phyloP scores from a whole-genome alignment of 2,329 filamentous ascomycete genomes.

The Cyphellophora attinorum region DNA sequence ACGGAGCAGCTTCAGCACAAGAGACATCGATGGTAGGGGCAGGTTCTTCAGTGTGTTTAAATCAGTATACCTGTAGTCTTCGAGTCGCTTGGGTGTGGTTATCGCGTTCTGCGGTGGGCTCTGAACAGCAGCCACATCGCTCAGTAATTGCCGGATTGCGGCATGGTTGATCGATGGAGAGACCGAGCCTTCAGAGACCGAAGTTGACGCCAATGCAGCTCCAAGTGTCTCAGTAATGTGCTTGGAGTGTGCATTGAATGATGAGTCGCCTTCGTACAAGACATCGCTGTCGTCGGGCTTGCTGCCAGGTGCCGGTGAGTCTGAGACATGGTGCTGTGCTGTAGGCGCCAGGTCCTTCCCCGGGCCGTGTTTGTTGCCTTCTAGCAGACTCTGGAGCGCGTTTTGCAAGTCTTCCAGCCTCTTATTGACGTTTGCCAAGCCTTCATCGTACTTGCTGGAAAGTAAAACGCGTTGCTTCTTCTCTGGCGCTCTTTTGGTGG shows the following conservation, averaged over 20 bases:
- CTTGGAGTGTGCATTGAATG: conserved; percentile 38
- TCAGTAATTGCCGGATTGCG: not conserved
- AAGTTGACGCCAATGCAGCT: conserved; percentile 1
- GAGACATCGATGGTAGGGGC: not conserved
- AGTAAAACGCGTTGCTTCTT: conserved; percentile 30
- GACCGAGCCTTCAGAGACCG: not conserved
- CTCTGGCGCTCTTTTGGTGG: conserved; percentile 27
- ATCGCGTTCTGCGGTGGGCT: not conserved
- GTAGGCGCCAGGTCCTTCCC: not conserved
- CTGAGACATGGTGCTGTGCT: not conserved
- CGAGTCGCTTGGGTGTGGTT: not conserved
- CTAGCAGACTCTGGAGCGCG: conserved; percentile 27
- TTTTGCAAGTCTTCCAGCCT: conserved; percentile 40
- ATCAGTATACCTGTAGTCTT: not conserved
- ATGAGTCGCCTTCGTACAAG: conserved; percentile 40
- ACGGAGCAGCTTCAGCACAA: not conserved
- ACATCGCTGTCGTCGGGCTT: conserved; percentile 20
- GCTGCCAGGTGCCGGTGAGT: conserved; percentile 12
- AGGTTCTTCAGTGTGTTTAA: not conserved
- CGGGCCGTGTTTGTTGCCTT: conserved; percentile 14
- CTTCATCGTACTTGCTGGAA: conserved; percentile 38
- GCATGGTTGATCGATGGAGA: not conserved
- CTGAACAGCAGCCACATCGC: not conserved
- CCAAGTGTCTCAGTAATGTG: conserved; percentile 23
- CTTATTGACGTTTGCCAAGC: conserved; percentile 44